Base-by-base conservation (phyloP, 2,329 filamentous ascomycete species). In the Talaromyces verruculosus region DNA sequence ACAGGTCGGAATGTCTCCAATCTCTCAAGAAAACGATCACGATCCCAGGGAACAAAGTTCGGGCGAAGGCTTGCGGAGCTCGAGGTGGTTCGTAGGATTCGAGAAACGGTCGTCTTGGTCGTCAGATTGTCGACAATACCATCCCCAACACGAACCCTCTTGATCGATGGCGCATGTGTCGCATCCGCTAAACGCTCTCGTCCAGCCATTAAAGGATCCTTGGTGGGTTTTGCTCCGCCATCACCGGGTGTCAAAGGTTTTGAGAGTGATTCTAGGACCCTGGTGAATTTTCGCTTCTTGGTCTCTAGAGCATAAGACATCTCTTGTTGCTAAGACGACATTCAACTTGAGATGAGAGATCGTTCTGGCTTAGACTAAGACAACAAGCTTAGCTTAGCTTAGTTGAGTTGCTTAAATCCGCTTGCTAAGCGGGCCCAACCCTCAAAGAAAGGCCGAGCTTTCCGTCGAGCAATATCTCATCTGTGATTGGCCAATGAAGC, bases 1-100 rank as follows among this genome's bases (percentile, higher is more conserved):
- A 98, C 88, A 70, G 94, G 92, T 74, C 94, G 91, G 75, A 96
- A 99, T 0, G 92, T 96, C 67, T 90, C 90, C 33, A 99, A 83
- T 28, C 95, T 84, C 71, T 86, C 87, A 11, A 98, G 83, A 68
- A 98, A 93, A 70, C 92, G 88, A 45, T 88, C 87, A 63, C 95
- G 90, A 76, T 95, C 93, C 80, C 89, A 91, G 0, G 95, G 94
- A 63, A 91, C 91, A 80, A 95, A 98, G 72, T 90, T 92, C 0
- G 91, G 88, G 22, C 77, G 77, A 43, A 76, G 71, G 5, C 76
- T 70, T 15, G 76, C 75, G 25, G 73, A 74, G 30, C 73, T 68
- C 1, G 77, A 72, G 3, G 75, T 73, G 35, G 71, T 78, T 71
- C 65, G 61, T 22, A 58, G 63, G 2, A 69, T 65, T 22, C 64